Base-by-base conservation (phyloP, 352 stramenopile species). In the Phytophthora pistaciae region DNA sequence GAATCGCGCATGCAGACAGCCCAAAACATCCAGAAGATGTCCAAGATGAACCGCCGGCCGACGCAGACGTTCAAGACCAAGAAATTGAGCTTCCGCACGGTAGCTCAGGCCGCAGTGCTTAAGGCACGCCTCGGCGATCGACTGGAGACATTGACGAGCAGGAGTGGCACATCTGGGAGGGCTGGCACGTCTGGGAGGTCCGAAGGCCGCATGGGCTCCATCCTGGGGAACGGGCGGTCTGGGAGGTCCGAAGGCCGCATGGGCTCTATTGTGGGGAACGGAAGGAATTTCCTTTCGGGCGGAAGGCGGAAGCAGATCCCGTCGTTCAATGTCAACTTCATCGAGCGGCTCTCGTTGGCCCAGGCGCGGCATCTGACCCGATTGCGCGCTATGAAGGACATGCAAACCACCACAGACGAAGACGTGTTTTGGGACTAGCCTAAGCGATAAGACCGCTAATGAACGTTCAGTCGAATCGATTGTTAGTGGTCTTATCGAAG, bases 1-100 rank as follows among this genome's bases (percentile, higher is more conserved):
- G 83, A 91, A 7, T 90, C 84, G 57, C 78, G 84, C 1, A 79
- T 90, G 79, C 82, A 92, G 65, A 92, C 84, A 3, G 80, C 84
- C 10, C 74, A 85, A 31, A 92, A 92, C 52, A 75, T 92, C 21
- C 82, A 88, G 48, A 84, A 83, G 52, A 90, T 92, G 71, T 79
- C 77, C 40, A 88, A 87, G 54, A 80, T 88, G 67, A 83, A 83
- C 13, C 74, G 78, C 21, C 66, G 72, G 7, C 71, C 77, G 1
- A 80, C 73, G 0, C 75, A 79, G 33, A 71, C 56, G 40, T 46
- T 77, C 3, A 64, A 64, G 38, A 46, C 44, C 11, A 79, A 77
- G 50, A 76, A 71, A 23, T 25, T 79, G 18, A 79, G 72, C 27
- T 56, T 79, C 27, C 61, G 63, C 7, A 42, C 33, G 23, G 55